phyloP scores from a whole-genome alignment of 1,284 basidiomycete species.

The Quambalaria eucalypti region DNA sequence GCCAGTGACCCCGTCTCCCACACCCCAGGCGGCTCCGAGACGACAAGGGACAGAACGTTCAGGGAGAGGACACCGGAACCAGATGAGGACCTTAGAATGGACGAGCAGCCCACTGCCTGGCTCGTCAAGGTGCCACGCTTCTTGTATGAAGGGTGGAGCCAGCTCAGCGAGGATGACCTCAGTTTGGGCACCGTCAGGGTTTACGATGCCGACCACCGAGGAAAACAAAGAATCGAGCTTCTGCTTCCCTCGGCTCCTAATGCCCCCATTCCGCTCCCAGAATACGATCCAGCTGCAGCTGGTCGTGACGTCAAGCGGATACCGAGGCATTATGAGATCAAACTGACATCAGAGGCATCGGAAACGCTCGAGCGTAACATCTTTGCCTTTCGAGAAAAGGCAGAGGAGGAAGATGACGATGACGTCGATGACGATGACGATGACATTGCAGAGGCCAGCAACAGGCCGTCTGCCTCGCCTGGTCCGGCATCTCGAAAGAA shows the following conservation, averaged over 20 bases:
- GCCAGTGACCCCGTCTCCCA: background rate
- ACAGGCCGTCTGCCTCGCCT: background rate
- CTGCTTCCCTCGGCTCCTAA: conserved; percentile 28
- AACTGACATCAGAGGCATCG: conserved; percentile 24
- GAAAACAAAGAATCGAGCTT: conserved; percentile 41
- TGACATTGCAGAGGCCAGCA: conserved; percentile 3
- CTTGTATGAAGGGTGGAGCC: conserved; percentile 51
- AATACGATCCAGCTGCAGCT: conserved; percentile 8
- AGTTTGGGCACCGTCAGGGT: conserved; percentile 51
- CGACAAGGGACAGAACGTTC: background rate
- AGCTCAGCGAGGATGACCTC: conserved; percentile 49
- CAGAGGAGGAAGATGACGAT: conserved; percentile 11
- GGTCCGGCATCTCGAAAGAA: background rate
- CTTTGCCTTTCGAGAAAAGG: conserved; percentile 37
- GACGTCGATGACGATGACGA: conserved; percentile 15
- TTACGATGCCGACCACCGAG: conserved; percentile 47
- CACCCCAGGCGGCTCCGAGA: background rate
- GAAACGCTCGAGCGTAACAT: conserved; percentile 26
- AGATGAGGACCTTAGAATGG: conserved; percentile 38
- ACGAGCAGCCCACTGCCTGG: conserved; percentile 37
- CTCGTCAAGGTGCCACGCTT: conserved; percentile 51
- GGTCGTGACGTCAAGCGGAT: conserved; percentile 13
- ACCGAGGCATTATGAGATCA: conserved; percentile 36
- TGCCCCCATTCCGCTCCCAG: conserved; percentile 20
- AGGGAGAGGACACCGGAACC: conserved; percentile 24